Conservation (phyloP, 129 eudicot genomes). For the Flaveria ramosissima region DNA sequence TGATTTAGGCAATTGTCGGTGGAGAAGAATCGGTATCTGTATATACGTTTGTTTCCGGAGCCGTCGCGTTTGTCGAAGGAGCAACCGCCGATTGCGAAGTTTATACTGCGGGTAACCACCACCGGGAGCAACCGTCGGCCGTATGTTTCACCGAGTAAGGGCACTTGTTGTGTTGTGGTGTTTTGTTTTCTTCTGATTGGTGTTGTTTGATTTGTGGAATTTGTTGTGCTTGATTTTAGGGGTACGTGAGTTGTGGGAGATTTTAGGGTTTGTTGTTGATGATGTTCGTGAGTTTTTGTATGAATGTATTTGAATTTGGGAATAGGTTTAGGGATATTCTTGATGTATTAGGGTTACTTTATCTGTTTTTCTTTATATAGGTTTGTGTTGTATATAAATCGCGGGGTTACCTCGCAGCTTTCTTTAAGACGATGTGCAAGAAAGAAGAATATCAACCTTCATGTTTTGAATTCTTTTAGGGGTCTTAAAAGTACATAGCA, state of each 20-base stretch:
- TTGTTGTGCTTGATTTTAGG: too few species aligned
- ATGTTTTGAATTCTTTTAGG: not conserved
- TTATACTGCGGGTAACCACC: slow-evolving; percentile 58
- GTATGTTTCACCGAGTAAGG: slow-evolving; percentile 64
- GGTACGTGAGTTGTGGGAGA: too few species aligned
- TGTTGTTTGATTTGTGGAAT: too few species aligned
- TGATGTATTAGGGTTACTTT: too few species aligned
- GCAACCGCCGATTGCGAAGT: slow-evolving; percentile 85
- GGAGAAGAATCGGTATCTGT: slow-evolving; percentile 73
- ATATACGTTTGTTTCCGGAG: slow-evolving; percentile 75
- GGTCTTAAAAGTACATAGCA: not conserved
- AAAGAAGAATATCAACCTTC: not conserved
- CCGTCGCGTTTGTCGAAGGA: slow-evolving; percentile 63
- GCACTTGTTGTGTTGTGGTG: not conserved
- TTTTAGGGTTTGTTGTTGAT: not conserved
- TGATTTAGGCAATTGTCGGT: slow-evolving; percentile 66
- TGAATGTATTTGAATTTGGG: not conserved
- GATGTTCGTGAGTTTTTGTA: not conserved
- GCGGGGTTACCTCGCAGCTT: too few species aligned
- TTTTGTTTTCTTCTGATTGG: not conserved
- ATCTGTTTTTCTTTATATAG: too few species aligned
- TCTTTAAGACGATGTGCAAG: not conserved
- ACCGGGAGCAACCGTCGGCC: slow-evolving; percentile 56
- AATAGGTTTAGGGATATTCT: too few species aligned
- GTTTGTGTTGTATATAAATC: too few species aligned